Evolutionary conservation across 257 asterid species (phyloP), one percentile per base, ranked within the genome.

Genomic region (Lycium ferocissimum): DNA sequence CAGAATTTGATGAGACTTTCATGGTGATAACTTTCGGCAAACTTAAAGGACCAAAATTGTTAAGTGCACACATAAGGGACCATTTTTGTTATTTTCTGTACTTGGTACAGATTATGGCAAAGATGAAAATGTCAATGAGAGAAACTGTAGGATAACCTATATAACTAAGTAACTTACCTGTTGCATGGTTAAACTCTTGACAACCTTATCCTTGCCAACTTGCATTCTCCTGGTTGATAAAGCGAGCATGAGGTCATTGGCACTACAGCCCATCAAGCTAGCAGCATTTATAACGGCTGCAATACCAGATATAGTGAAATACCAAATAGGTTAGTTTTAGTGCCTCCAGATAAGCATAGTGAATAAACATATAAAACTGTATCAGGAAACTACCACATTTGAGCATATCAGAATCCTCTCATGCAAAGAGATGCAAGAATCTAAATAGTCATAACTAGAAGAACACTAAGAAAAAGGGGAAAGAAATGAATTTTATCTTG

Each of bases 231-330:
- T 90, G 47, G 93, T 93, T 71, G 99, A 94, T 85, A 97, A 89
- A 87, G 93, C 92, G 87, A 85, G 88, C 86, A 89, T 89, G 87
- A 97, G 93, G 85, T 95, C 98, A 86, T 91, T 85, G 83, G 85
- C 85, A 89, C 89, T 85, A 90, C 98, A 97, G 79, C 99, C 99
- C 59, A 97, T 88, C 92, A 97, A 91, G 89, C 88, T 84, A 84
- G 95, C 93, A 88, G 97, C 94, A 87, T 89, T 91, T 88, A 85
- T 83, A 84, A 94, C 89, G 82, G 99, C 99, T 96, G 95, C 88
- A 86, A 78, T 18, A 78, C 7, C 26, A 78, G 47, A 78, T 14
- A 15, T 33, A 20, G 63, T 33, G 43, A 53, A 75, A 53, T 53
- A 78, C 15, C 65, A 78, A 78, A 78, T 65, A 78, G 43, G 47